A percentile compares a stretch with the other conserved stretches of the same genome.
Evolutionary conservation across 371 early-diverging fungal genomes (phyloP).

Genomic region (Haplosporangium sp.): DNA sequence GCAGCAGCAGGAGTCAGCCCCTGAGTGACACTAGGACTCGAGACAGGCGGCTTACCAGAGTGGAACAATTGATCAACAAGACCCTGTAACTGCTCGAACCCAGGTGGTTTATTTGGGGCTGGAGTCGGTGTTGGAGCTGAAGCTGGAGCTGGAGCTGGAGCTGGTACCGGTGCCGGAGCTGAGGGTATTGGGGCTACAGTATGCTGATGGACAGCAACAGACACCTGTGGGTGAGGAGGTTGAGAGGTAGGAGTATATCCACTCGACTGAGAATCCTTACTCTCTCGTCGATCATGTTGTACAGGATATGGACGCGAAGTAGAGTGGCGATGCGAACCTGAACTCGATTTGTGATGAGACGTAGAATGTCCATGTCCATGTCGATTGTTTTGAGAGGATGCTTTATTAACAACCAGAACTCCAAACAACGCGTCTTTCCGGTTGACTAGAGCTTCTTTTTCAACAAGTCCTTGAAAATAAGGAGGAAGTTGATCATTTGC

Average conservation of each 20-base stretch:
- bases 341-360: conserved; percentile 18
- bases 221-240: conserved; percentile 3
- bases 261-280: not conserved
- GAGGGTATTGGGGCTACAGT: not conserved
- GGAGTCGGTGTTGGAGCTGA: not conserved
- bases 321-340: conserved; percentile 16
- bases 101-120: conserved; percentile 23
- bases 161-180: not conserved
- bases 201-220: not conserved
- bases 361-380: conserved; percentile 24
- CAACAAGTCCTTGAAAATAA: conserved; percentile 55
- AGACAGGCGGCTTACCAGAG: conserved; percentile 3
- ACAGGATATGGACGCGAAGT: conserved; percentile 28
- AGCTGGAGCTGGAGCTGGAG: not conserved
- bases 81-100: conserved; percentile 44
- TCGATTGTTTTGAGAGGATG: conserved; percentile 23
- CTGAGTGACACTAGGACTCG: not conserved
- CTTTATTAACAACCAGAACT: conserved; percentile 65
- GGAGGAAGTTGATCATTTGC: conserved; percentile 65
- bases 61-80: conserved; percentile 53
- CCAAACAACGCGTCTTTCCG: conserved; percentile 58
- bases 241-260: conserved; percentile 9
- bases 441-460: conserved; percentile 32
- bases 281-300: conserved; percentile 17
- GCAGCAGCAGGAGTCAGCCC: conserved; percentile 51